Evolutionary conservation across 257 asterid species (phyloP).

Genomic region (Ligustrum vulgare): DNA sequence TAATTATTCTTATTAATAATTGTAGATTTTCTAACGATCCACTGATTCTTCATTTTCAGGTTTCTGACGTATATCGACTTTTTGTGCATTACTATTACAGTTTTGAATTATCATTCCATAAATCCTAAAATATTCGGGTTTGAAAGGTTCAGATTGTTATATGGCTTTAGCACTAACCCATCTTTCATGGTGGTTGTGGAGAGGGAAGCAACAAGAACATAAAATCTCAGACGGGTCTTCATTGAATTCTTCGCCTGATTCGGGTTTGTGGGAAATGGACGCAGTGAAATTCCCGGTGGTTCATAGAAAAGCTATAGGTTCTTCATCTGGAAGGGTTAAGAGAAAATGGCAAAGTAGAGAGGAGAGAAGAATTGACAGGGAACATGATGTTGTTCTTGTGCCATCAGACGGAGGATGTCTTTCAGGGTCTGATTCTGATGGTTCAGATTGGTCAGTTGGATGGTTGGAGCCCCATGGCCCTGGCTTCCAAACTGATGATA

Average conservation of each 20-base stretch:
- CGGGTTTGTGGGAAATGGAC: conserved; percentile 41
- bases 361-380: conserved; percentile 46
- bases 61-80: neutral
- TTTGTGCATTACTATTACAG: neutral
- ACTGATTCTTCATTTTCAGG: neutral
- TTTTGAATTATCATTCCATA: neutral
- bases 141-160: neutral
- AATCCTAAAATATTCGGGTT: neutral
- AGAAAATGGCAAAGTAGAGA: conserved; percentile 44
- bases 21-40: neutral
- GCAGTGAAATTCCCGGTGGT: conserved; percentile 37
- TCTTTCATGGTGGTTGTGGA: conserved; percentile 42
- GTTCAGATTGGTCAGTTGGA: conserved; percentile 56
- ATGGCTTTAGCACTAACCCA: conserved; percentile 41
- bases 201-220: conserved; percentile 42
- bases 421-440: conserved; percentile 57
- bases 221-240: conserved; percentile 28
- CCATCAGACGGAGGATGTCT: conserved; percentile 57
- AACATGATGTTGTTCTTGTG: conserved; percentile 48
- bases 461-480: conserved; percentile 58
- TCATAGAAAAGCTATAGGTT: conserved; percentile 22
- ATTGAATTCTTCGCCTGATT: conserved; percentile 33
- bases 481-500: conserved; percentile 35
- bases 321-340: conserved; percentile 39
- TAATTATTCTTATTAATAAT: neutral